phyloP scores from a whole-genome alignment of 2,329 filamentous ascomycete genomes.

The Chaetomium globosum region DNA sequence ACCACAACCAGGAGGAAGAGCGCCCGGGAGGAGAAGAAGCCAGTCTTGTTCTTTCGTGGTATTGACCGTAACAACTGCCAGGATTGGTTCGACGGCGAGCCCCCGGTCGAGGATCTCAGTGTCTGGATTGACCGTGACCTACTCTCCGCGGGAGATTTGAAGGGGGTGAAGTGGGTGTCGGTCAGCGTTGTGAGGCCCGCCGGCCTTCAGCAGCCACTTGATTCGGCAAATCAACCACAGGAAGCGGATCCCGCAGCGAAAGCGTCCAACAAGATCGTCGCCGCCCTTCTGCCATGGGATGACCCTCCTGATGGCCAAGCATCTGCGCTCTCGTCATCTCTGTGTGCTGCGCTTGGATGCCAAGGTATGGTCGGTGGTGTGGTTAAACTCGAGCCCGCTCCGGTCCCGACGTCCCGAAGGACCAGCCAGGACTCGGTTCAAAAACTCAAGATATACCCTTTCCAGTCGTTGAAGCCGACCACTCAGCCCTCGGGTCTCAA shows the following conservation, averaged over 20 bases:
- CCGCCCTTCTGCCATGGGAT: slow-evolving; percentile 75
- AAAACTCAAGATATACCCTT: slow-evolving; percentile 78
- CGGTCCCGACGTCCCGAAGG: slow-evolving; percentile 68
- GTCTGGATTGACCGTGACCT: slow-evolving; percentile 86
- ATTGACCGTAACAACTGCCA: slow-evolving; percentile 69
- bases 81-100: slow-evolving; percentile 77
- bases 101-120: slow-evolving; percentile 61
- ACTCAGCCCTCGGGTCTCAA: slow-evolving; percentile 69
- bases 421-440: slow-evolving; percentile 43
- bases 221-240: slow-evolving; percentile 67
- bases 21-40: slow-evolving; percentile 65
- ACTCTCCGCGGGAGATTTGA: slow-evolving; percentile 69
- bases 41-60: slow-evolving; percentile 76
- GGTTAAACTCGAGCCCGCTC: slow-evolving; percentile 82
- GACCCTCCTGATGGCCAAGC: slow-evolving; percentile 83
- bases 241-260: slow-evolving; percentile 64
- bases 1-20: slow-evolving; percentile 64
- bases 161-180: slow-evolving; percentile 73
- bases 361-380: slow-evolving; percentile 80
- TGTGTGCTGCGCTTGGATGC: slow-evolving; percentile 74
- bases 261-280: slow-evolving; percentile 71
- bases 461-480: slow-evolving; percentile 59
- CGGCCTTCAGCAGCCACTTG: slow-evolving; percentile 70
- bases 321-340: slow-evolving; percentile 72
- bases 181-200: slow-evolving; percentile 88